A percentile compares a stretch with the other conserved stretches of the same genome.
Conservation (phyloP, 2,329 filamentous ascomycete genomes). For the Cytospora piceicola region DNA sequence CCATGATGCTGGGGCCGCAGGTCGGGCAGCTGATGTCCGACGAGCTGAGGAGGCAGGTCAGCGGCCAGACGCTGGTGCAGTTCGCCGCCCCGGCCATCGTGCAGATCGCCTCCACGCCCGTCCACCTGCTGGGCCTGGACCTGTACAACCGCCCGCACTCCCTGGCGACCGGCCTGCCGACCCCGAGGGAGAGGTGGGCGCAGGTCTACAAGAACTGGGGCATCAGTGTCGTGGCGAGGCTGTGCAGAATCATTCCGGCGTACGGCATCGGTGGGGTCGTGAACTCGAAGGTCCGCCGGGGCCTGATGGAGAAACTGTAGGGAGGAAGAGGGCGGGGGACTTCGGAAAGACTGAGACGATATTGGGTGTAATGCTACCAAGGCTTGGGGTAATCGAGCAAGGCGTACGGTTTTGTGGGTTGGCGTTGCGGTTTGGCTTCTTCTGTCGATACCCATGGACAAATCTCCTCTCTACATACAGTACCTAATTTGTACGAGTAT, state of each 20-base stretch:
- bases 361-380: background rate
- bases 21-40: constrained; percentile 60
- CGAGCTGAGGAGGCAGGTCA: constrained; percentile 54
- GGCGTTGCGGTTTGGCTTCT: constrained; percentile 28
- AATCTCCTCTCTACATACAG: constrained; percentile 21
- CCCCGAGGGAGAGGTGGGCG: constrained; percentile 63
- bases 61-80: constrained; percentile 70
- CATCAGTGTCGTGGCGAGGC: constrained; percentile 72
- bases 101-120: constrained; percentile 78
- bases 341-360: background rate
- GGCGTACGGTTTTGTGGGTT: constrained; percentile 23
- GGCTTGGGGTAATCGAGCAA: constrained; percentile 2
- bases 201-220: constrained; percentile 77
- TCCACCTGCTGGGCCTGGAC: constrained; percentile 85
- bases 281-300: constrained; percentile 71
- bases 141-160: constrained; percentile 73
- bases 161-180: constrained; percentile 39
- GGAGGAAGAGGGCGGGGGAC: constrained; percentile 28
- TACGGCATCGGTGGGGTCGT: constrained; percentile 89
- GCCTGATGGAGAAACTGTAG: constrained; percentile 66
- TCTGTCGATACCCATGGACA: constrained; percentile 29
- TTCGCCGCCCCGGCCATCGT: constrained; percentile 79
- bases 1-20: constrained; percentile 73
- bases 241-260: constrained; percentile 84
- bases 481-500: constrained; percentile 30